Evolutionary conservation across 768 basidiomycete genomes (phyloP).

Genomic region (Russula ochroleuca): DNA sequence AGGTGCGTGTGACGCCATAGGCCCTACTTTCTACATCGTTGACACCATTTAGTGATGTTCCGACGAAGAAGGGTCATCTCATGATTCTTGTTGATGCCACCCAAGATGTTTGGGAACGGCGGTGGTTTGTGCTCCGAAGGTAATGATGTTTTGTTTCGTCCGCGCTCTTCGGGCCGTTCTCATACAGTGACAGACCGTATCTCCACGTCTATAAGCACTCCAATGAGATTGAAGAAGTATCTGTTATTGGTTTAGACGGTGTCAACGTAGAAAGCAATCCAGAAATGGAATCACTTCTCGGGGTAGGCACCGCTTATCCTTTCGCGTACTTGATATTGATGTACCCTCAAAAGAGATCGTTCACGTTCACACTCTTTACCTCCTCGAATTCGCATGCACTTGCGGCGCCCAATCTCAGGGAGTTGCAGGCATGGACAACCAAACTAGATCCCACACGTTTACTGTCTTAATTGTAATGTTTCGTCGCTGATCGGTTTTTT

Average conservation of each 20-base stretch:
- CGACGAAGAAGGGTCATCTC: slow-evolving; percentile 82
- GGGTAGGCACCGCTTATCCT: slow-evolving; percentile 38
- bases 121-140: slow-evolving; percentile 88
- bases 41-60: slow-evolving; percentile 53
- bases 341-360: slow-evolving; percentile 55
- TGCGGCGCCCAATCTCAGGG: slow-evolving; percentile 75
- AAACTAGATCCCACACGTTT: slow-evolving; percentile 78
- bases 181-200: slow-evolving; percentile 65
- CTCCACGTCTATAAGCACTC: slow-evolving; percentile 82
- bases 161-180: background rate
- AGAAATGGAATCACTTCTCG: slow-evolving; percentile 81
- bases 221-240: slow-evolving; percentile 78
- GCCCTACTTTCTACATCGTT: slow-evolving; percentile 17
- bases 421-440: slow-evolving; percentile 77
- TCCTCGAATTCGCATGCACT: slow-evolving; percentile 89
- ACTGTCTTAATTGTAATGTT: slow-evolving; percentile 17
- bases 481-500: slow-evolving; percentile 8
- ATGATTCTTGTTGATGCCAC: slow-evolving; percentile 77
- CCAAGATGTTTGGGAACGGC: slow-evolving; percentile 73
- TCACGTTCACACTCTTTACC: slow-evolving; percentile 88
- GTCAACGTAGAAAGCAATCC: slow-evolving; percentile 84
- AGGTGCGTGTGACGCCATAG: slow-evolving; percentile 45
- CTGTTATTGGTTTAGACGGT: slow-evolving; percentile 75
- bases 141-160: slow-evolving; percentile 31
- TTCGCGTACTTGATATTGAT: slow-evolving; percentile 4